A percentile compares a stretch with the other conserved stretches of the same genome.
Evolutionary conservation across 495 filamentous ascomycete genomes (phyloP).

Genomic region (Penicillium robsamsonii): DNA sequence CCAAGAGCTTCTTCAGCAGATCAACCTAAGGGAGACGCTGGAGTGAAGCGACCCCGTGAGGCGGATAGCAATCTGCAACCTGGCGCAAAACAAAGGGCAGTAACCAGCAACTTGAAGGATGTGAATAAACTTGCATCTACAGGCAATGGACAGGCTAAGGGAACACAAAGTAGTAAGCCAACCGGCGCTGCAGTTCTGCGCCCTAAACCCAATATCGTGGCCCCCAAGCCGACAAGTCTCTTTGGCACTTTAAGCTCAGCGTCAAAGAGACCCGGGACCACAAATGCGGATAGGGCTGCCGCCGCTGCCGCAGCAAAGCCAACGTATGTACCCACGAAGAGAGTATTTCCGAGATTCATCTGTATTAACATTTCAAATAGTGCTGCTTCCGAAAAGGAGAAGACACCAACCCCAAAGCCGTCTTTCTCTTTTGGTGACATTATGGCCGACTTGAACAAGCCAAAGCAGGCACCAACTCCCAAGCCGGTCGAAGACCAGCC

Average conservation of each 20-base stretch:
- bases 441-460: conserved; percentile 66
- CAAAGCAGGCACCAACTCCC: conserved; percentile 54
- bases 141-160: conserved; percentile 27
- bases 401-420: conserved; percentile 42
- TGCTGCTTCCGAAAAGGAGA: conserved; percentile 40
- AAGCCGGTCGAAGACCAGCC: conserved; percentile 53
- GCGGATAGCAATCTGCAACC: conserved; percentile 40
- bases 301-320: conserved; percentile 47
- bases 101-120: conserved; percentile 32
- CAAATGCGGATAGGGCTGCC: conserved; percentile 52
- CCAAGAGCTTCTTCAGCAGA: conserved; percentile 23
- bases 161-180: conserved; percentile 33
- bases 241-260: conserved; percentile 59
- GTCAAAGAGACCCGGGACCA: conserved; percentile 59
- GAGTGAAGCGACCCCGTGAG: conserved; percentile 48
- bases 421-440: conserved; percentile 55
- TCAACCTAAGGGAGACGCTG: conserved; percentile 23
- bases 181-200: conserved; percentile 34
- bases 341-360: background rate
- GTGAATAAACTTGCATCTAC: conserved; percentile 23
- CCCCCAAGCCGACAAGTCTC: conserved; percentile 56
- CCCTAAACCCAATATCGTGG: conserved; percentile 48
- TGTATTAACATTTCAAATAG: conserved; percentile 27
- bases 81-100: conserved; percentile 41
- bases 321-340: conserved; percentile 29